Percentiles rank a stretch among this genome's conserved stretches.
These are phyloP conservation scores for Eucalyptus pumila DNA, from an alignment of 345 rosid genomes.

Conservation along the genomic window DNA sequence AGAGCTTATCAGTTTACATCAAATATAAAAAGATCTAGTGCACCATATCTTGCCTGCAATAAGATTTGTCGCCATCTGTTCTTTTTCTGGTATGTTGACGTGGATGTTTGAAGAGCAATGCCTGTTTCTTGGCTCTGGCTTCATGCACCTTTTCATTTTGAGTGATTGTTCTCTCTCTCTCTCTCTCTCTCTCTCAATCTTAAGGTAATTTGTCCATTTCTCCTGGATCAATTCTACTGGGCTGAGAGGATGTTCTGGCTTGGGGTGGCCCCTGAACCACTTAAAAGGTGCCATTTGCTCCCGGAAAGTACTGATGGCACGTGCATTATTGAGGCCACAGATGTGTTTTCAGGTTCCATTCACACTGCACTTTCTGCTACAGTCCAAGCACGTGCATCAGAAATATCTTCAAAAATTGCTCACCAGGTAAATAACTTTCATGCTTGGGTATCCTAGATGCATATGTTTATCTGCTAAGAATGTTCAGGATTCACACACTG, in stretches of 20 bases:
- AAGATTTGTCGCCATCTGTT: neutral
- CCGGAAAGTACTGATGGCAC: slow-evolving; percentile 25
- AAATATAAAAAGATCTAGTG: neutral
- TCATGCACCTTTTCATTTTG: neutral
- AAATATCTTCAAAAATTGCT: slow-evolving; percentile 43
- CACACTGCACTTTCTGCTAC: slow-evolving; percentile 37
- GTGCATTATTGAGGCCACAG: slow-evolving; percentile 31
- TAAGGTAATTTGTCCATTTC: slow-evolving; percentile 81
- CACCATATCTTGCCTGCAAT: neutral
- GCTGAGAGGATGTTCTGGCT: slow-evolving; percentile 91
- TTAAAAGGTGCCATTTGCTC: slow-evolving; percentile 40
- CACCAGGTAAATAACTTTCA: slow-evolving; percentile 37
- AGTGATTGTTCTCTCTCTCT: neutral
- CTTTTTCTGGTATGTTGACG: neutral
- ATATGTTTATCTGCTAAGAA: neutral
- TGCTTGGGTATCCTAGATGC: neutral
- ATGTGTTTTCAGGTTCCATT: slow-evolving; percentile 40
- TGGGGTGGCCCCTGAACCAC: slow-evolving; percentile 76
- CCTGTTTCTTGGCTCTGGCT: neutral
- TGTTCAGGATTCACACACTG: neutral
- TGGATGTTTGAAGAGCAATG: neutral
- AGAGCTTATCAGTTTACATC: neutral
- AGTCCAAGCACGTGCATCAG: slow-evolving; percentile 34
- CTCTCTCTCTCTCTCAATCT: neutral
- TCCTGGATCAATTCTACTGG: slow-evolving; percentile 94